A percentile compares a stretch with the other conserved stretches of the same genome.
Evolutionary conservation across 1,284 basidiomycete species (phyloP).

Genomic region (Austropuccinia psidii): DNA sequence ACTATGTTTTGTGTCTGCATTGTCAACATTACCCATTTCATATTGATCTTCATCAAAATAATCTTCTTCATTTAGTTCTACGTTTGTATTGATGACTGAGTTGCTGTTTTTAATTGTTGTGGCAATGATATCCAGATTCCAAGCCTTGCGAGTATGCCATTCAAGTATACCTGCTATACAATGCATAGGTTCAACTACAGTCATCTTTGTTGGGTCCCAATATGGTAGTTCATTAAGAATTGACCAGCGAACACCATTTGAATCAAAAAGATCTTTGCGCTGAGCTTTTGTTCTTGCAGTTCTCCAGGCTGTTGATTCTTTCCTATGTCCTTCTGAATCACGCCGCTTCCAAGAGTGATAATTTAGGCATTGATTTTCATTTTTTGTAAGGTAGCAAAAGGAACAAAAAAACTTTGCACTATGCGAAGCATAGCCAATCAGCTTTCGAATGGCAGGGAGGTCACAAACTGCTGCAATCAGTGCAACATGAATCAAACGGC

Average conservation of each 20-base stretch:
- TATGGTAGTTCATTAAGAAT: conserved; percentile 17
- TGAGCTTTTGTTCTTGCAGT: conserved; percentile 11
- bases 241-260: conserved; percentile 11
- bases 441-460: conserved; percentile 10
- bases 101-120: not conserved
- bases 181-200: conserved; percentile 33
- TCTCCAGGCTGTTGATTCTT: conserved; percentile 17
- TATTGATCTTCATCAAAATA: conserved; percentile 22
- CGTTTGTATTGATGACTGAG: not conserved
- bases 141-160: conserved; percentile 14
- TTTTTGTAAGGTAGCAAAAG: conserved; percentile 21
- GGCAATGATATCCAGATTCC: conserved; percentile 17
- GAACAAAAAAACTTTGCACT: conserved; percentile 28
- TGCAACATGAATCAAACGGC: conserved; percentile 1
- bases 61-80: not conserved
- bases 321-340: conserved; percentile 5
- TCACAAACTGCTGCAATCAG: conserved; percentile 27
- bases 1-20: not conserved
- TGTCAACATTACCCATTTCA: no score
- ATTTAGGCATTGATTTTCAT: not conserved
- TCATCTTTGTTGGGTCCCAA: conserved; percentile 27
- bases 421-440: conserved; percentile 29
- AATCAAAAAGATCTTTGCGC: not conserved
- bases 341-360: not conserved
- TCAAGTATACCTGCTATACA: conserved; percentile 12